Base-by-base conservation (phyloP, 2,329 filamentous ascomycete genomes). In the Scytalidium lignicola region DNA sequence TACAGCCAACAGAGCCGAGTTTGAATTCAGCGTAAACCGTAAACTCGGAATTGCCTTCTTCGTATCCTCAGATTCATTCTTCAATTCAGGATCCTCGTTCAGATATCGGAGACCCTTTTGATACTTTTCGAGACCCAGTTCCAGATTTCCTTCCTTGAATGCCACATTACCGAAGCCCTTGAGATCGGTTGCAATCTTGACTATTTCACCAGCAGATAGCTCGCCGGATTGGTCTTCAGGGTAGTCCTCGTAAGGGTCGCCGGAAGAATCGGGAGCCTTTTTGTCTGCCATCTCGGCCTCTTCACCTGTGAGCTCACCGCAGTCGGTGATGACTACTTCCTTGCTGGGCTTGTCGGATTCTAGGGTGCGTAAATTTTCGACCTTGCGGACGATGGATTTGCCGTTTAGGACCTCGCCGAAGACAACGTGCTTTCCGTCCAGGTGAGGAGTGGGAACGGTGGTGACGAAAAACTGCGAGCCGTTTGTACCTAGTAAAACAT, bases 391-490 rank as follows among this genome's bases (percentile, higher is more conserved):
- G 32, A 96, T 74, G 54, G 88, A 91, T 78, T 96, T 97, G 63
- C 93, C 93, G 53, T 85, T 87, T 63, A 96, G 80, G 49, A 97
- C 92, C 67, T 96, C 86, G 55, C 93, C 93, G 61, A 96, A 99
- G 20, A 99, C 91, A 43, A 97, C 93, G 72, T 99, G 92, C 78
- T 99, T 99, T 67, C 83, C 83, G 68, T 99, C 91, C 37, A 97
- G 81, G 68, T 97, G 93, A 43, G 90, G 91, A 13, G 93, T 97
- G n/a, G 85, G 78, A 23, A 96, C 89, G 15, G 93, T 97, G 44
- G 93, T 99, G 62, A 97, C 76, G 79, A 99, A 99, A 80, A 99
- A 99, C 65, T 99, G 93, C 45, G 88, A 95, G 64, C 93, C 93
- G 67, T 99, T 99, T 68, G 93, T 96, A 61, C 86, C 85, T 88